Base-by-base conservation (phyloP, 2,329 filamentous ascomycete species). In the Chaetomiaceae sp. region DNA sequence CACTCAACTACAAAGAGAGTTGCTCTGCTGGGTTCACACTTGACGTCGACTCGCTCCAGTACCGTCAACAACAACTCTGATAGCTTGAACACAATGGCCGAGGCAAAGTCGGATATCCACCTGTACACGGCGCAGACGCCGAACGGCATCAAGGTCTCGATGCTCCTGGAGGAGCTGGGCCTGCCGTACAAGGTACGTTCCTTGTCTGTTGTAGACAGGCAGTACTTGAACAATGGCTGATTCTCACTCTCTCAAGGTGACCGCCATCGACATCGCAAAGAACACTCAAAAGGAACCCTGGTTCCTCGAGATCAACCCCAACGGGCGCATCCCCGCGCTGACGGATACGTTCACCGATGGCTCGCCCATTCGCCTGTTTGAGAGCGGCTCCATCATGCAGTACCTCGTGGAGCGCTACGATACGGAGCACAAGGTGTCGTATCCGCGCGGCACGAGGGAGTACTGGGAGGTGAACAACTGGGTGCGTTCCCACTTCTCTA, bases 251-350 rank as follows among this genome's bases (percentile, higher is more conserved):
- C 17, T 15, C 17, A 43, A 77, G 75, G 67, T 73, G 39, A 80
- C 85, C 48, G 76, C 80, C 39, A 84, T 95, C 64, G 79, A 87
- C n/a, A 79, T 95, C 55, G 8, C 23, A 51, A 61, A 60, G 38
- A 61, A 62, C 54, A 47, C 47, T 22, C 59, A 58, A 36, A 59
- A 57, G 47, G 54, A 92, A 69, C 82, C 82, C 15, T 95, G 89
- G 89, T 96, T 92, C 72, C 80, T 95, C 25, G 84, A 85, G 48
- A 95, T 96, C 73, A 96, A 96, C 72, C 91, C 91, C 59, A 96
- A 96, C 69, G 91, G 91, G 59, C 87, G 91, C 61, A 95, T 96
- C 63, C 91, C 91, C 4, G 91, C 91, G 53, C 65, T 96, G 47
- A 94, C 88, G 7, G 91, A 96, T 71, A 88, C 78, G 6, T 86